Conservation (phyloP, 2,329 filamentous ascomycete species). For the Dryadomyces sulphureus region DNA sequence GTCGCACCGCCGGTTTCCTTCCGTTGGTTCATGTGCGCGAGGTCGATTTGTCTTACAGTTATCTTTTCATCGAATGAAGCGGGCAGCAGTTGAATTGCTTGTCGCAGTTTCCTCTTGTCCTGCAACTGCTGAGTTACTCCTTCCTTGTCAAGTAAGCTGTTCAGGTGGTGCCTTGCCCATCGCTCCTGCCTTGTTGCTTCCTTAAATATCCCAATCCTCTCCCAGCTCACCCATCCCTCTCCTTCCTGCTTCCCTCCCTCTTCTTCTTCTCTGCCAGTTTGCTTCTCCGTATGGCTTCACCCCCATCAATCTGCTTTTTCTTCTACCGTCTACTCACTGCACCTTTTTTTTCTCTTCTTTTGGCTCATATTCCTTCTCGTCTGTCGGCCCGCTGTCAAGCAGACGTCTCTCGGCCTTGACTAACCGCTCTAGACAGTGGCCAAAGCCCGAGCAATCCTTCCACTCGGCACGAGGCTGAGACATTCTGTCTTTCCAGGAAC, state of each 20-base stretch:
- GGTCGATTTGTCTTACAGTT: background rate
- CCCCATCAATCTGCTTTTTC: background rate
- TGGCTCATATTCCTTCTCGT: background rate
- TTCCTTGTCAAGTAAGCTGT: background rate
- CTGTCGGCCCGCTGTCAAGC: background rate
- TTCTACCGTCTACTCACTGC: background rate
- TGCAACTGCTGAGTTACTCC: no score
- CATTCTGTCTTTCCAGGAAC: no score
- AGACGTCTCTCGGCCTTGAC: background rate
- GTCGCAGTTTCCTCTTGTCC: background rate
- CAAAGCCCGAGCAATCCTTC: background rate
- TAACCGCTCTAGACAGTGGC: background rate
- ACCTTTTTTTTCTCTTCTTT: background rate
- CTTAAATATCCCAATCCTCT: background rate
- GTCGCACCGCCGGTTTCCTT: no score
- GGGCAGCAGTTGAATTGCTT: background rate
- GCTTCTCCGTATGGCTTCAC: background rate
- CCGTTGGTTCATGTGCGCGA: no score
- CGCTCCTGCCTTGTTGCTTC: background rate
- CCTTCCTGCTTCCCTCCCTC: background rate
- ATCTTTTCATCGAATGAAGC: background rate
- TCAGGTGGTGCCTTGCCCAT: background rate
- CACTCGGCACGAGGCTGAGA: background rate
- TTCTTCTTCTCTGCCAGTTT: background rate
- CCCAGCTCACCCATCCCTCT: background rate